These are phyloP conservation scores for Chromosphaera perkinsii DNA, from an alignment of 208 protist genomes.

Conservation along the genomic window DNA sequence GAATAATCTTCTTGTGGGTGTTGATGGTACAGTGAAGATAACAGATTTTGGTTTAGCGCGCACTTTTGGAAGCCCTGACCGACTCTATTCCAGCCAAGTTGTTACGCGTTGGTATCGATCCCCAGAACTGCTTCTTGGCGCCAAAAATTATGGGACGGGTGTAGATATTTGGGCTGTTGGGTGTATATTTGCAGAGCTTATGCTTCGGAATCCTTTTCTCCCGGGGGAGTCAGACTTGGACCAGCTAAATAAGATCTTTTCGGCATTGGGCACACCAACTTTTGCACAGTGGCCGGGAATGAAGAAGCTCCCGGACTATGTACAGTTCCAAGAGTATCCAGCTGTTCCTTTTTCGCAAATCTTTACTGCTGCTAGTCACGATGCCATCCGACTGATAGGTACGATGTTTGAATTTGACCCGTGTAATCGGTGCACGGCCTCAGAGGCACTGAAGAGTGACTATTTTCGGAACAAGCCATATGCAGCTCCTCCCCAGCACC, in stretches of 20 bases:
- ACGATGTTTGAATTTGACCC: too few relatives aligned
- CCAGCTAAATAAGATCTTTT: slow-evolving; percentile 53
- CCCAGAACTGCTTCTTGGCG: slow-evolving; percentile 59
- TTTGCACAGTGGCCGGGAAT: slow-evolving; percentile 23
- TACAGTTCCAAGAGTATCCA: too few relatives aligned
- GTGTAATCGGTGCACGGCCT: too few relatives aligned
- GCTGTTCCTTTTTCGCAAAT: too few relatives aligned
- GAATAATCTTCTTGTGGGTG: slow-evolving; percentile 31
- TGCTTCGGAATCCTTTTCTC: slow-evolving; percentile 44
- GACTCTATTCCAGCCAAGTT: slow-evolving; percentile 22
- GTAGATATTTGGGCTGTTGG: slow-evolving; percentile 59
- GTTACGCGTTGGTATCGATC: slow-evolving; percentile 53
- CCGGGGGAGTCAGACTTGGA: slow-evolving; percentile 35
- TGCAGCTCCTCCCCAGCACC: too few relatives aligned
- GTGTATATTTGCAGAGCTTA: slow-evolving; percentile 54
- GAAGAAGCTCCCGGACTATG: too few relatives aligned
- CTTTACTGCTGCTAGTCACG: too few relatives aligned
- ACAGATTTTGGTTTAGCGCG: slow-evolving; percentile 44
- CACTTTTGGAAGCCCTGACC: slow-evolving; percentile 20
- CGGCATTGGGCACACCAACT: slow-evolving; percentile 41
- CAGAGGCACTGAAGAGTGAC: too few relatives aligned
- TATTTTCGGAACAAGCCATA: too few relatives aligned
- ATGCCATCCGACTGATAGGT: too few relatives aligned
- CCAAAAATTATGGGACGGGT: slow-evolving; percentile 36
- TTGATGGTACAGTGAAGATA: slow-evolving; percentile 5